Conservation (phyloP, 768 basidiomycete genomes). For the Harrya chromipes region DNA sequence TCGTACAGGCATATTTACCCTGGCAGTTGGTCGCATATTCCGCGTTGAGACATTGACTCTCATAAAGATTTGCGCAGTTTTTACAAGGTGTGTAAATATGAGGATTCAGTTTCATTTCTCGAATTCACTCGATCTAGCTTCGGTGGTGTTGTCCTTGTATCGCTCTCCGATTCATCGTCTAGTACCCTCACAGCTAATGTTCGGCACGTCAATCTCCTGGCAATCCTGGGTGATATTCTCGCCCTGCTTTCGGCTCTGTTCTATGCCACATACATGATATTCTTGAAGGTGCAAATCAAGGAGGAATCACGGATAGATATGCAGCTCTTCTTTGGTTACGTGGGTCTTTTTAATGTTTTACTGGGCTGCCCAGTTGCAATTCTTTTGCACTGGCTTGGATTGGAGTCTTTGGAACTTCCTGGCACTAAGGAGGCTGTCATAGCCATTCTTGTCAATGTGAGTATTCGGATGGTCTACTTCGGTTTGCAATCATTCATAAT, state of each 20-base stretch:
- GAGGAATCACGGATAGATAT: constrained; percentile 84
- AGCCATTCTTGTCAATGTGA: constrained; percentile 56
- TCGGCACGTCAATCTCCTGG: constrained; percentile 23
- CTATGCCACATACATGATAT: constrained; percentile 85
- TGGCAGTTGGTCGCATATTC: constrained; percentile 79
- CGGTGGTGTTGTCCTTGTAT: constrained; percentile 82
- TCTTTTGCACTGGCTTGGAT: constrained; percentile 66
- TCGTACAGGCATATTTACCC: constrained; percentile 82
- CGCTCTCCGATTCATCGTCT: constrained; percentile 69
- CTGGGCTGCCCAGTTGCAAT: constrained; percentile 74
- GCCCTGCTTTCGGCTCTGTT: constrained; percentile 85
- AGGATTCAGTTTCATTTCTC: background rate
- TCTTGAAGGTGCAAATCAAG: constrained; percentile 84
- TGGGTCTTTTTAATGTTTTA: constrained; percentile 82
- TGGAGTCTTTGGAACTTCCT: constrained; percentile 77
- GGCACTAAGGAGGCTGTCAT: constrained; percentile 43
- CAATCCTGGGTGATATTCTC: constrained; percentile 68
- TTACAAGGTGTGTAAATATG: constrained; percentile 57
- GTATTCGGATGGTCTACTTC: constrained; percentile 14
- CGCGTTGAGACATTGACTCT: constrained; percentile 74
- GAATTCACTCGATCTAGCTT: constrained; percentile 48
- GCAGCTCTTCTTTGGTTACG: constrained; percentile 94
- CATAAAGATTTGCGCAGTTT: constrained; percentile 73
- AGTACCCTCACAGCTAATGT: constrained; percentile 7
- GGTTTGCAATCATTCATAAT: background rate